A percentile compares a stretch with the other conserved stretches of the same genome.
Conservation (phyloP, 768 basidiomycete genomes). For the Multifurca ochricompacta region DNA sequence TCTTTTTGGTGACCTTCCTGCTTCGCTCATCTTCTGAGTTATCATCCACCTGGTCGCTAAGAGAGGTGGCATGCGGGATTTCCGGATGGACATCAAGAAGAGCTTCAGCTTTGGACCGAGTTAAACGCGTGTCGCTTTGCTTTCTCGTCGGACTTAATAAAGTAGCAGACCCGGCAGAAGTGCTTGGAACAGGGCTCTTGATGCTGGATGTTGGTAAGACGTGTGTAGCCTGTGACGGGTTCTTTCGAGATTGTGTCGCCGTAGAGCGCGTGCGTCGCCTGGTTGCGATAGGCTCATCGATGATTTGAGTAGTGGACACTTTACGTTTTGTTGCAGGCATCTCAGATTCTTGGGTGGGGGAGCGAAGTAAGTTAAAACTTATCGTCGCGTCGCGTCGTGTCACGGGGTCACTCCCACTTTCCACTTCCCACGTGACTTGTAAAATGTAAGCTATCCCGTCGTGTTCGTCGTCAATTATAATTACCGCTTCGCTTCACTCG, state of each 20-base stretch:
- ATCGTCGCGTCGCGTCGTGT: background rate
- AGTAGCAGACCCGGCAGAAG: background rate
- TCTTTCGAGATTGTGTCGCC: slow-evolving; percentile 4
- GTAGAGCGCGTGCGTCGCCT: slow-evolving; percentile 22
- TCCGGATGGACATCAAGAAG: background rate
- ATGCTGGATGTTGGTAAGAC: background rate
- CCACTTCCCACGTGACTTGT: background rate
- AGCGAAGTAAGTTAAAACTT: background rate
- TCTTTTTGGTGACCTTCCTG: background rate
- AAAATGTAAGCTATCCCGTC: too few relatives aligned
- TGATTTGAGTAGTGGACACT: slow-evolving; percentile 9
- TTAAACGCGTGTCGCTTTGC: background rate
- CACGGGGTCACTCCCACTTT: background rate
- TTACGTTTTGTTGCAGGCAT: slow-evolving; percentile 33
- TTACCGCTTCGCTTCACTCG: background rate
- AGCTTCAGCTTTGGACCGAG: slow-evolving; percentile 5
- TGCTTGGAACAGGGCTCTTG: background rate
- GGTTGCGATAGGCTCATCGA: slow-evolving; percentile 17
- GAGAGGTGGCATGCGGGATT: background rate
- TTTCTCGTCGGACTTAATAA: background rate
- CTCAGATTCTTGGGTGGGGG: background rate
- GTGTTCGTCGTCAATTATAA: background rate
- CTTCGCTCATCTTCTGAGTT: slow-evolving; percentile 17
- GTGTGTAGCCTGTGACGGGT: background rate
- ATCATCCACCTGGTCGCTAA: background rate